Percentiles rank a stretch among this genome's conserved stretches.
phyloP scores from a whole-genome alignment of 768 basidiomycete species.

The Suillus ampliporus region DNA sequence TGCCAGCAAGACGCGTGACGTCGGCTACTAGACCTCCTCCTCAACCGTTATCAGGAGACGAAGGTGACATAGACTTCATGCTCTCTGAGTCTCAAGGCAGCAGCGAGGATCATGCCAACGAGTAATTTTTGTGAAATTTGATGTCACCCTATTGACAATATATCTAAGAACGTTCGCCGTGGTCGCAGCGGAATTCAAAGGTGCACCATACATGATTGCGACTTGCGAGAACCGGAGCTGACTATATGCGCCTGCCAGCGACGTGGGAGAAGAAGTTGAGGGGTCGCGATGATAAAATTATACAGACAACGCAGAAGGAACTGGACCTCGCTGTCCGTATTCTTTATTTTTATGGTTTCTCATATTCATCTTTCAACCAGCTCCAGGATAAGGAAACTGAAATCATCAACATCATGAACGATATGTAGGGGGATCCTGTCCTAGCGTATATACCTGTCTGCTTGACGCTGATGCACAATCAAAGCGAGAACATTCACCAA shows the following conservation, averaged over 20 bases:
- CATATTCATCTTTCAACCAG: constrained; percentile 18
- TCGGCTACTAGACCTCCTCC: background rate
- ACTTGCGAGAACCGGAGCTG: too few species aligned
- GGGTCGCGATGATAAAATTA: constrained; percentile 29
- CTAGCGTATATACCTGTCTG: constrained; percentile 13
- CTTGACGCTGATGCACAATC: background rate
- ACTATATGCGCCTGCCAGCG: constrained; percentile 23
- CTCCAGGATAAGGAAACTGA: constrained; percentile 26
- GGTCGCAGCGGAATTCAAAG: constrained; percentile 38
- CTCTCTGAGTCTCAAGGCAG: constrained; percentile 26
- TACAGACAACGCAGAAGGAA: constrained; percentile 28
- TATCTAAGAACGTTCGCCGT: constrained; percentile 31
- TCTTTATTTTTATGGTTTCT: background rate
- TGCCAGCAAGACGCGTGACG: constrained; percentile 19
- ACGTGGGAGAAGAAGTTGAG: constrained; percentile 39
- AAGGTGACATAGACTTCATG: constrained; percentile 22
- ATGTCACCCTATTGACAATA: background rate
- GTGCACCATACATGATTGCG: constrained; percentile 14
- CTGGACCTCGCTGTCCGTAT: constrained; percentile 31
- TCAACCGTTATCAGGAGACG: background rate
- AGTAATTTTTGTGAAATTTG: constrained; percentile 21
- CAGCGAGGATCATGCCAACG: constrained; percentile 34
- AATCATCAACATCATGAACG: constrained; percentile 21
- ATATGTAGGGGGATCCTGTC: constrained; percentile 30
- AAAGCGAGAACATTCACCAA: constrained; percentile 32